Conservation (phyloP, 805 yeast species). For the Candida loeiensis region DNA sequence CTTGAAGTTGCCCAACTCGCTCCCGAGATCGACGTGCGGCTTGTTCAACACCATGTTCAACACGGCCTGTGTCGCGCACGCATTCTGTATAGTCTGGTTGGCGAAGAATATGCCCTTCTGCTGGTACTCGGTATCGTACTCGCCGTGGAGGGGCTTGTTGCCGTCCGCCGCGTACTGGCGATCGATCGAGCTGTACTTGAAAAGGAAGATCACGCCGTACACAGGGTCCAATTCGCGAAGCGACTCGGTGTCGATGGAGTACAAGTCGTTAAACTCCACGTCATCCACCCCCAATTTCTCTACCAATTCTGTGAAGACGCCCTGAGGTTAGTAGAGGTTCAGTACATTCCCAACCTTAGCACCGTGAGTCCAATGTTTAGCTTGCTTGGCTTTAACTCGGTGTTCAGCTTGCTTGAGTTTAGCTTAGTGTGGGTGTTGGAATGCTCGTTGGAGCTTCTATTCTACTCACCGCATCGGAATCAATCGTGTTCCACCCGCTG, state of each 20-base stretch:
- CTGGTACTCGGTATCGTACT: conserved; percentile 33
- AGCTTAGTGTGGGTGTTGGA: too few relatives aligned
- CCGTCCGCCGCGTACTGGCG: conserved; percentile 25
- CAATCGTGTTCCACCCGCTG: conserved; percentile 58
- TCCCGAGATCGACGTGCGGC: conserved; percentile 43
- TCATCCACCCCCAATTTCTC: conserved; percentile 50
- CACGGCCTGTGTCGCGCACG: conserved; percentile 74
- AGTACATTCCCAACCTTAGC: too few relatives aligned
- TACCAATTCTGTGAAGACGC: conserved; percentile 62
- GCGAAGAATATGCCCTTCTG: conserved; percentile 52
- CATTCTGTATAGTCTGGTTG: conserved; percentile 60
- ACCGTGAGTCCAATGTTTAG: too few relatives aligned
- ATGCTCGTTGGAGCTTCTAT: conserved; percentile 10
- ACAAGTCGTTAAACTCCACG: conserved; percentile 57
- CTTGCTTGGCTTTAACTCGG: too few relatives aligned
- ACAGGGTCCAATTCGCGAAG: conserved; percentile 38
- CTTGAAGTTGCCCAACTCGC: conserved; percentile 44
- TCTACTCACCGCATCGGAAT: conserved; percentile 52
- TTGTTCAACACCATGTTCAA: conserved; percentile 52
- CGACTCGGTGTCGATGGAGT: conserved; percentile 46
- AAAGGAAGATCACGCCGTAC: conserved; percentile 59
- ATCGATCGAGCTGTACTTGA: conserved; percentile 51
- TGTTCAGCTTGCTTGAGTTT: too few relatives aligned
- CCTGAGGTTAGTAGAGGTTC: conserved; percentile 25
- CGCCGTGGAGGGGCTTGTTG: conserved; percentile 43